These are phyloP conservation scores for Cyclostephanos tholiformis DNA, from an alignment of 108 stramenopile genomes.

Conservation along the genomic window DNA sequence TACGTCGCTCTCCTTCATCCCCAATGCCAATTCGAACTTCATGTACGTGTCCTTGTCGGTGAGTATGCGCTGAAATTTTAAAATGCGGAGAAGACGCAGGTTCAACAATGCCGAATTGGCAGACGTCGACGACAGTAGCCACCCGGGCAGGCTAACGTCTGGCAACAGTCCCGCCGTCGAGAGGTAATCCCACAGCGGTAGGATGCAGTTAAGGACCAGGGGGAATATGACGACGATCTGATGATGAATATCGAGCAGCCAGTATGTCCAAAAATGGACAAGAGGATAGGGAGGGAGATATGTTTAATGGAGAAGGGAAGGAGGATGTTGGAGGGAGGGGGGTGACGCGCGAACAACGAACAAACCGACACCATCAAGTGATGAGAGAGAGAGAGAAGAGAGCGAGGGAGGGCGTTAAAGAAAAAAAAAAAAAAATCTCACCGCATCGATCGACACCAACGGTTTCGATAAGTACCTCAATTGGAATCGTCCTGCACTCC, in stretches of 20 bases:
- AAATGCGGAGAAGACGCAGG: conserved; percentile 62
- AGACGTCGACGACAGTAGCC: conserved; percentile 34
- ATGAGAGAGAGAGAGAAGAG: no score
- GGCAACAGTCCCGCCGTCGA: conserved; percentile 44
- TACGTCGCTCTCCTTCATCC: conserved; percentile 53
- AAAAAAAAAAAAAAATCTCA: conserved; percentile 2
- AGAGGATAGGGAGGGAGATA: not conserved
- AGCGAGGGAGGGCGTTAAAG: no score
- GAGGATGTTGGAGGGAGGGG: conserved; percentile 32
- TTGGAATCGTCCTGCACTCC: conserved; percentile 49
- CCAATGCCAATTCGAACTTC: conserved; percentile 62
- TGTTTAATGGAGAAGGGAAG: not conserved
- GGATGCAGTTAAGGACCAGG: conserved; percentile 35
- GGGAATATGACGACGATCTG: conserved; percentile 43
- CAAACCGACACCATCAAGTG: no score
- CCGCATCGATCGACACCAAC: conserved; percentile 58
- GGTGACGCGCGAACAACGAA: no score
- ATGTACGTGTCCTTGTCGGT: conserved; percentile 64
- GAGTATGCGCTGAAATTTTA: conserved; percentile 78
- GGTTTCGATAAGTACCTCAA: conserved; percentile 56
- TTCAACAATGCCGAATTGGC: conserved; percentile 61
- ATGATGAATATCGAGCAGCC: no score
- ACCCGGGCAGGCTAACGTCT: conserved; percentile 34
- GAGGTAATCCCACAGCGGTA: conserved; percentile 40
- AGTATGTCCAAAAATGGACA: no score